These are phyloP conservation scores for Onygenales sp. DNA, from an alignment of 2,329 filamentous ascomycete genomes.

Conservation along the genomic window DNA sequence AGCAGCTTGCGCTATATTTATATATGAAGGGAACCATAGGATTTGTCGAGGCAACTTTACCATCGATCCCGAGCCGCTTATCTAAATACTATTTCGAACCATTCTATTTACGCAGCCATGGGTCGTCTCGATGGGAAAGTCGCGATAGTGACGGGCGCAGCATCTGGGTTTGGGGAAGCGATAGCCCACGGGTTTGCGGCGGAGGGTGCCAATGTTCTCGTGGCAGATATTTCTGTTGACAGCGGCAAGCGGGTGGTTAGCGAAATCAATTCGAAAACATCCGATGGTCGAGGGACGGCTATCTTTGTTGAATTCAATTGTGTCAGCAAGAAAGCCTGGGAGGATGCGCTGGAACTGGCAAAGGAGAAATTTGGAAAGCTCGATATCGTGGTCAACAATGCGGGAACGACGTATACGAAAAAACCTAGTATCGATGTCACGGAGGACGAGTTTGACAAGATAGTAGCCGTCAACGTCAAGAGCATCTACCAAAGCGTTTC, in stretches of 20 bases:
- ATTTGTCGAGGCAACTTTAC: too few species aligned
- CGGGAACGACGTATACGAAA: slow-evolving; percentile 31
- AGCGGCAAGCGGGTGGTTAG: slow-evolving; percentile 6
- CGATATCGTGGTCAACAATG: slow-evolving; percentile 39
- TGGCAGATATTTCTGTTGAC: slow-evolving; percentile 18
- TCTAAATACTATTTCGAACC: too few species aligned
- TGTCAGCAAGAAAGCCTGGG: slow-evolving; percentile 17
- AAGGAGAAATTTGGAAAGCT: slow-evolving; percentile 19
- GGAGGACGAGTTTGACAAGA: slow-evolving; percentile 33
- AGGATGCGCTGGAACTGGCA: slow-evolving; percentile 14
- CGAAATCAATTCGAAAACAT: slow-evolving; percentile 7
- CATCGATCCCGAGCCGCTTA: too few species aligned
- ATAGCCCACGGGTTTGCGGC: slow-evolving; percentile 19
- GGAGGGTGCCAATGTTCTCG: slow-evolving; percentile 20
- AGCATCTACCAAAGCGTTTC: slow-evolving; percentile 26
- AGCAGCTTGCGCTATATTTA: too few species aligned
- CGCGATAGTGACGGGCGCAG: slow-evolving; percentile 29
- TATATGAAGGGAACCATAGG: too few species aligned
- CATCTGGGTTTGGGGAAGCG: slow-evolving; percentile 21
- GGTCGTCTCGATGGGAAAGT: slow-evolving; percentile 32
- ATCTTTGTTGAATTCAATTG: slow-evolving; percentile 15
- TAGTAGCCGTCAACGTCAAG: slow-evolving; percentile 35
- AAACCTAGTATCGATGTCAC: slow-evolving; percentile 33
- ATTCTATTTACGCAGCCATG: background rate
- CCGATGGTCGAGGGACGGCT: background rate